A percentile compares a stretch with the other conserved stretches of the same genome.
phyloP scores from a whole-genome alignment of 2,329 filamentous ascomycete genomes.

The Fusarium algeriense region DNA sequence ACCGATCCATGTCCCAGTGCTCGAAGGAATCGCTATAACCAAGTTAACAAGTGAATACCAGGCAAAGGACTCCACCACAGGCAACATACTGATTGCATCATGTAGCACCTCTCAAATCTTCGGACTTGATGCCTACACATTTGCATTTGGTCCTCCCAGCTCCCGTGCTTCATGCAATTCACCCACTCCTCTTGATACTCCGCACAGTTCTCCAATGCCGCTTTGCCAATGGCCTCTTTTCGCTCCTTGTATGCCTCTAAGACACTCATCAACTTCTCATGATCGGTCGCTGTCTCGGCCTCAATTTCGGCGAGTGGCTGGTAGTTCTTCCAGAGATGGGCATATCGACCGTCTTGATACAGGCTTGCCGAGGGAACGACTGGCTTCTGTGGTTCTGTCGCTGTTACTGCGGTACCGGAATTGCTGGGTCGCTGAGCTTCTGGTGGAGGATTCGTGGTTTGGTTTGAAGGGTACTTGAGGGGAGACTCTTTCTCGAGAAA shows the following conservation, averaged over 20 bases:
- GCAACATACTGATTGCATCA: slow-evolving; percentile 78
- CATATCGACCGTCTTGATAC: slow-evolving; percentile 74
- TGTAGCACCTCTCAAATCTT: slow-evolving; percentile 87
- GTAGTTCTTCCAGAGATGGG: slow-evolving; percentile 95
- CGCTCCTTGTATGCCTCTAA: slow-evolving; percentile 87
- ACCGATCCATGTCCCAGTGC: slow-evolving; percentile 87
- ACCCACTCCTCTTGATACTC: slow-evolving; percentile 86
- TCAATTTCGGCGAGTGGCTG: slow-evolving; percentile 78
- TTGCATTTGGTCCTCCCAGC: slow-evolving; percentile 75
- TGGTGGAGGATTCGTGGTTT: slow-evolving; percentile 34
- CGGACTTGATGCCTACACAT: slow-evolving; percentile 85
- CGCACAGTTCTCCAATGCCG: slow-evolving; percentile 93
- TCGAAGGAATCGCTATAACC: slow-evolving; percentile 80
- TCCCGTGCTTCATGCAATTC: slow-evolving; percentile 82
- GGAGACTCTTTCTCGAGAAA: slow-evolving; percentile 88
- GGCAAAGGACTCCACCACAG: neutral
- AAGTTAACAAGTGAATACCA: slow-evolving; percentile 18
- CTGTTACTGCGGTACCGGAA: slow-evolving; percentile 30
- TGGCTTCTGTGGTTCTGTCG: slow-evolving; percentile 33
- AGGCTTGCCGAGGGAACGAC: slow-evolving; percentile 64
- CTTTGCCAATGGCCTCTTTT: slow-evolving; percentile 79
- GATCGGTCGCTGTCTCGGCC: slow-evolving; percentile 76
- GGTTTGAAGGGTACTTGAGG: slow-evolving; percentile 68
- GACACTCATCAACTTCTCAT: slow-evolving; percentile 84
- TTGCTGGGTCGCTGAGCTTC: slow-evolving; percentile 20